phyloP scores from a whole-genome alignment of 2,329 filamentous ascomycete species.

The Blumeriella jaapii region DNA sequence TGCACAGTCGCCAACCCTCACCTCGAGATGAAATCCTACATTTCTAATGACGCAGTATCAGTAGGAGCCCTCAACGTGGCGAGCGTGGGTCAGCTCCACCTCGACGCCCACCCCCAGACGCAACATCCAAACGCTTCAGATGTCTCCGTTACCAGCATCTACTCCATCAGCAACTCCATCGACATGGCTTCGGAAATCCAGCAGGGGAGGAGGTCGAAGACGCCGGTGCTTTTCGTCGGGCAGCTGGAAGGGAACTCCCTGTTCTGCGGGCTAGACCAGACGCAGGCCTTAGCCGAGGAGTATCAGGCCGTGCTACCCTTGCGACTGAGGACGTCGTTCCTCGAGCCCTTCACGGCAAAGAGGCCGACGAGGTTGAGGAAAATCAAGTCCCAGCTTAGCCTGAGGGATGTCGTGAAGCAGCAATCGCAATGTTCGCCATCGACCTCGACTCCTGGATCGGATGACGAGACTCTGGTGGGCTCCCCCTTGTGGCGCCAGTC shows the following conservation, averaged over 20 bases:
- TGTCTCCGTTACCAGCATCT: slow-evolving; percentile 10
- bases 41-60: slow-evolving; percentile 3
- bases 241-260: slow-evolving; percentile 18
- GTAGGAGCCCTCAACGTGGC: slow-evolving; percentile 1
- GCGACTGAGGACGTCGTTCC: slow-evolving; percentile 5
- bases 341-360: not conserved
- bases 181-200: slow-evolving; percentile 3
- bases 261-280: slow-evolving; percentile 8
- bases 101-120: not conserved
- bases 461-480: slow-evolving; percentile 18
- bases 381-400: slow-evolving; percentile 23
- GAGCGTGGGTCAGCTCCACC: not conserved
- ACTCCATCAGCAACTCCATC: slow-evolving; percentile 2
- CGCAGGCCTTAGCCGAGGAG: slow-evolving; percentile 17
- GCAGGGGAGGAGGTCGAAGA: slow-evolving; percentile 17
- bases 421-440: slow-evolving; percentile 6
- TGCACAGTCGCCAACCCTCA: slow-evolving; percentile 1
- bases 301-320: slow-evolving; percentile 17
- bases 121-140: slow-evolving; percentile 3
- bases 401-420: slow-evolving; percentile 19
- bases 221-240: slow-evolving; percentile 22
- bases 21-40: slow-evolving; percentile 1
- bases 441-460: slow-evolving; percentile 5
- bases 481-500: slow-evolving; percentile 9
- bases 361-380: slow-evolving; percentile 17